These are phyloP conservation scores for Kernera saxatilis DNA, from an alignment of 345 rosid species.

Conservation along the genomic window DNA sequence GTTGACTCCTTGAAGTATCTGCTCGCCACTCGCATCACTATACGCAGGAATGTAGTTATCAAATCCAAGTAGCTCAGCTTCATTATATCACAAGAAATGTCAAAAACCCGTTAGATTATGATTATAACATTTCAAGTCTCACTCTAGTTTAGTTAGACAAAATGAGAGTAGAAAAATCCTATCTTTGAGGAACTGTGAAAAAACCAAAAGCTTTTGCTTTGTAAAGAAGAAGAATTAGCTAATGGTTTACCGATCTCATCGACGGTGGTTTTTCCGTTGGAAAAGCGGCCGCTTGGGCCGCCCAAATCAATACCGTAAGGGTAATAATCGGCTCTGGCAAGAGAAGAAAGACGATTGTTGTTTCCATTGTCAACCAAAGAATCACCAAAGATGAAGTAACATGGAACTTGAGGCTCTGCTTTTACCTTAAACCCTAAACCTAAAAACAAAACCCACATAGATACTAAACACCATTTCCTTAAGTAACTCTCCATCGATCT, in stretches of 20 bases:
- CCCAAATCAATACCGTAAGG: slow-evolving; percentile 85
- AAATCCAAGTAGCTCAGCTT: slow-evolving; percentile 65
- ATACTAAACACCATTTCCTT: slow-evolving; percentile 26
- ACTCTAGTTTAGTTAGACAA: neutral
- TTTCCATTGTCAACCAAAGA: slow-evolving; percentile 93
- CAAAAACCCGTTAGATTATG: neutral
- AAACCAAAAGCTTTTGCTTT: neutral
- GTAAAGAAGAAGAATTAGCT: neutral
- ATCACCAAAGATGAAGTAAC: slow-evolving; percentile 86
- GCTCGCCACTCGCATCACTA: slow-evolving; percentile 42
- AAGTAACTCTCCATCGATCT: slow-evolving; percentile 32
- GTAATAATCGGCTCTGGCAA: slow-evolving; percentile 66
- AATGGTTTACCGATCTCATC: slow-evolving; percentile 55
- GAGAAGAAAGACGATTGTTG: slow-evolving; percentile 57
- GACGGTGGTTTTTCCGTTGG: slow-evolving; percentile 71
- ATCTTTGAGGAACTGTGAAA: neutral
- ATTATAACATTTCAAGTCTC: neutral
- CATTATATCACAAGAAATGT: slow-evolving; percentile 10
- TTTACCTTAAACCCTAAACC: slow-evolving; percentile 16
- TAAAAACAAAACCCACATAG: slow-evolving; percentile 7
- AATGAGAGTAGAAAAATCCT: neutral
- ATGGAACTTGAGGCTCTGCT: slow-evolving; percentile 64
- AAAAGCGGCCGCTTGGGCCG: slow-evolving; percentile 80
- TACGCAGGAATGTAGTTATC: slow-evolving; percentile 51
- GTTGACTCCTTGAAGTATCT: slow-evolving; percentile 62